phyloP scores from a whole-genome alignment of 2,329 filamentous ascomycete genomes.

The Onygenales sp. region DNA sequence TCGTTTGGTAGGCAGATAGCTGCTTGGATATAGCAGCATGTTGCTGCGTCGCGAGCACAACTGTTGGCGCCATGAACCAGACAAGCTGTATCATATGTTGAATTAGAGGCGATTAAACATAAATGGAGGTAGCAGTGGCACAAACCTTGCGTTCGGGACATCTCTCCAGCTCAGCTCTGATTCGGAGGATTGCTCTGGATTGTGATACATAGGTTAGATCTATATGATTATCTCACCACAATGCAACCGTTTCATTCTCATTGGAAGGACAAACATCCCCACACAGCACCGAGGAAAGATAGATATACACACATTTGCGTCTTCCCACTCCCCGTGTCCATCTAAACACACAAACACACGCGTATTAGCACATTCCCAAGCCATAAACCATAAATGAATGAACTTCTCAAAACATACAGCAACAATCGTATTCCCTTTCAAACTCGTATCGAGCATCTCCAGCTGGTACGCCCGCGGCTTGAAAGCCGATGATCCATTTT shows the following conservation, averaged over 20 bases:
- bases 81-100: conserved; percentile 30
- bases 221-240: background rate
- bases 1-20: conserved; percentile 48
- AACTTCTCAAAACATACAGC: conserved; percentile 39
- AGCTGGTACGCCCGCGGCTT: conserved; percentile 54
- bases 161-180: conserved; percentile 53
- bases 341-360: conserved; percentile 37
- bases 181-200: conserved; percentile 56
- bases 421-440: conserved; percentile 62
- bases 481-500: background rate
- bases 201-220: background rate
- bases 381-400: background rate
- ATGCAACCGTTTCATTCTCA: background rate
- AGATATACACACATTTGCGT: conserved; percentile 56
- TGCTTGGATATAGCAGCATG: conserved; percentile 49
- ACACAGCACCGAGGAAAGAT: background rate
- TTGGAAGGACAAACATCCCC: conserved; percentile 1
- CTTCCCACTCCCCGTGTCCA: conserved; percentile 74
- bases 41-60: conserved; percentile 60
- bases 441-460: conserved; percentile 65
- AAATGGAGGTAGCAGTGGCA: background rate
- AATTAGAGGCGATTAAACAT: conserved; percentile 8
- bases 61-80: conserved; percentile 67
- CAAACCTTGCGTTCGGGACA: conserved; percentile 46
- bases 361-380: background rate